These are phyloP conservation scores for Hyaloperonospora arabidopsidis DNA, from an alignment of 352 stramenopile genomes.

Conservation along the genomic window DNA sequence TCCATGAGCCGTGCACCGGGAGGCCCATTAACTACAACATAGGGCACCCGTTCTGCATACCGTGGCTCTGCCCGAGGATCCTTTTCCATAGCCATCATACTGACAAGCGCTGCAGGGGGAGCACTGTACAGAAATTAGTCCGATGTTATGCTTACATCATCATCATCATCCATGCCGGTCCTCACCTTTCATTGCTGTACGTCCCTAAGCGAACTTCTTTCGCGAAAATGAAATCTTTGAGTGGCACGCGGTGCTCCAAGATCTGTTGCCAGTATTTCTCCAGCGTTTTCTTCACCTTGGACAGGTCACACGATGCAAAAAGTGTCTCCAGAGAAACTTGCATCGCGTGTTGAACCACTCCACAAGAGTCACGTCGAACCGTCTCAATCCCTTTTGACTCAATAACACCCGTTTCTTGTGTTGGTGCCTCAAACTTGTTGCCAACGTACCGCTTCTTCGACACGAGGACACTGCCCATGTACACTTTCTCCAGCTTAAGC, in stretches of 20 bases:
- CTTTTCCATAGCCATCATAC: slow-evolving; percentile 67
- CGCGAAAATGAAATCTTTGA: slow-evolving; percentile 77
- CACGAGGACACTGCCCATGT: slow-evolving; percentile 87
- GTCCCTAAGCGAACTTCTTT: slow-evolving; percentile 83
- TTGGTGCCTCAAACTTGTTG: slow-evolving; percentile 68
- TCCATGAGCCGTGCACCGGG: slow-evolving; percentile 85
- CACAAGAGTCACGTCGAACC: slow-evolving; percentile 89
- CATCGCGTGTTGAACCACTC: slow-evolving; percentile 75
- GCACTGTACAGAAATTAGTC: slow-evolving; percentile 30
- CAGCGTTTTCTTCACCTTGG: slow-evolving; percentile 52
- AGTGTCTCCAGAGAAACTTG: slow-evolving; percentile 49
- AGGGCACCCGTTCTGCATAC: slow-evolving; percentile 83
- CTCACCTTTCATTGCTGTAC: slow-evolving; percentile 55
- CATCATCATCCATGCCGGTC: neutral
- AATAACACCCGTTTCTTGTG: slow-evolving; percentile 44
- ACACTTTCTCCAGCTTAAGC: slow-evolving; percentile 88
- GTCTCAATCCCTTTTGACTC: slow-evolving; percentile 92
- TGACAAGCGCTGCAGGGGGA: slow-evolving; percentile 71
- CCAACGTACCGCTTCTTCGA: slow-evolving; percentile 95
- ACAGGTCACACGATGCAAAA: slow-evolving; percentile 67
- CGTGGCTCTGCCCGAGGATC: slow-evolving; percentile 69
- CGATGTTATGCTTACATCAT: neutral
- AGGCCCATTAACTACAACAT: slow-evolving; percentile 86
- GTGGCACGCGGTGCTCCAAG: slow-evolving; percentile 49
- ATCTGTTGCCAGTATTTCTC: slow-evolving; percentile 62